phyloP scores from a whole-genome alignment of 2,329 filamentous ascomycete species.

The Amauroascus niger region DNA sequence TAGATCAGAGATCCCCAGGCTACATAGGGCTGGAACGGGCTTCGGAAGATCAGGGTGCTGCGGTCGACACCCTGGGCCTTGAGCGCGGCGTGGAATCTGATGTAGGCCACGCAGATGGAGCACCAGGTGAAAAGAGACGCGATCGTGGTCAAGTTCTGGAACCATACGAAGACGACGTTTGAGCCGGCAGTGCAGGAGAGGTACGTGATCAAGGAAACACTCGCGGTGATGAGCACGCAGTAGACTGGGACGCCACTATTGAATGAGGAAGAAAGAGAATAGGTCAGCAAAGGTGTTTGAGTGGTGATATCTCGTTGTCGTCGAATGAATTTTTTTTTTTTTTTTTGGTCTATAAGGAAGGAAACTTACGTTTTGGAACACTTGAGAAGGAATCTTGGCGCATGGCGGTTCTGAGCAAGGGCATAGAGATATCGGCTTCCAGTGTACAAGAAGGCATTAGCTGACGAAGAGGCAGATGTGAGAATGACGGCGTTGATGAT shows the following conservation, averaged over 20 bases:
- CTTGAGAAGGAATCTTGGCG: conserved; percentile 43
- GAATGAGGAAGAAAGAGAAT: not conserved
- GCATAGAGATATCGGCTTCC: conserved; percentile 45
- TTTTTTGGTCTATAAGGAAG: conserved; percentile 23
- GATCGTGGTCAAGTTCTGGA: conserved; percentile 38
- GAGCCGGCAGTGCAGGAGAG: conserved; percentile 34
- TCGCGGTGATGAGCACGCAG: conserved; percentile 34
- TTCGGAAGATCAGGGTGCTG: conserved; percentile 34
- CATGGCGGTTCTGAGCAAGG: conserved; percentile 41
- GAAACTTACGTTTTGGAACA: conserved; percentile 40
- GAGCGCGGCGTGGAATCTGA: conserved; percentile 39
- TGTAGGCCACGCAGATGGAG: conserved; percentile 39
- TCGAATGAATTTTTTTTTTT: conserved; percentile 1
- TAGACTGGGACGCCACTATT: conserved; percentile 38
- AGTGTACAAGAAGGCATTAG: conserved; percentile 55
- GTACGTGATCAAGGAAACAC: conserved; percentile 39
- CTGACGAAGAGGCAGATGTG: conserved; percentile 60
- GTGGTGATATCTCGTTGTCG: too few relatives aligned
- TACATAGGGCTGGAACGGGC: conserved; percentile 44
- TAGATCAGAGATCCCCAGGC: conserved; percentile 53
- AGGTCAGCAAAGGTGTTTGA: not conserved
- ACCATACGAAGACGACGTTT: conserved; percentile 38
- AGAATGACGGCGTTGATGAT: conserved; percentile 70
- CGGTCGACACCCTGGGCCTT: conserved; percentile 32
- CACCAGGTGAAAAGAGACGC: conserved; percentile 41